Conservation (phyloP, 1,284 basidiomycete species). For the Bjerkandera adusta region DNA sequence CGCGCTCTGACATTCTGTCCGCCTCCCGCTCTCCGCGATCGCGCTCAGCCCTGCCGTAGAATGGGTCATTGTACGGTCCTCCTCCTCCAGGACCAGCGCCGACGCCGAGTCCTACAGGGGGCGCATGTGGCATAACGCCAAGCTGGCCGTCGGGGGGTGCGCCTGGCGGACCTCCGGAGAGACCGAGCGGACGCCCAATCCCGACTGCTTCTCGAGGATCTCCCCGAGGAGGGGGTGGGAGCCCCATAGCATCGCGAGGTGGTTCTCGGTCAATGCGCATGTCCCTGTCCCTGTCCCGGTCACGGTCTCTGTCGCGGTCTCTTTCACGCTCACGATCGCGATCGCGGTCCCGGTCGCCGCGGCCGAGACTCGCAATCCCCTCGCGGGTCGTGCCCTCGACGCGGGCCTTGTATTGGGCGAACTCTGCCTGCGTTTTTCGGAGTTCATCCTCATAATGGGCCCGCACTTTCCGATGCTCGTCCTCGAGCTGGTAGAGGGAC, state of each 20-base stretch:
- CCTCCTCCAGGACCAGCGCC: constrained; percentile 28
- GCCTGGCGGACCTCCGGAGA: constrained; percentile 13
- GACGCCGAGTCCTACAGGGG: constrained; percentile 27
- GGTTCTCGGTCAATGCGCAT: constrained; percentile 12
- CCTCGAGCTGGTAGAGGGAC: constrained; percentile 77
- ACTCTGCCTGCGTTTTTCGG: constrained; percentile 59
- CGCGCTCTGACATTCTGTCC: constrained; percentile 29
- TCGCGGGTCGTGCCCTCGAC: constrained; percentile 32
- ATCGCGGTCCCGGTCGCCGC: constrained; percentile 26
- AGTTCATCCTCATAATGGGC: constrained; percentile 78
- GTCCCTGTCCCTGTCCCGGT: constrained; percentile 32
- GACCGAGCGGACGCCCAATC: constrained; percentile 22
- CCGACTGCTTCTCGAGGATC: constrained; percentile 27
- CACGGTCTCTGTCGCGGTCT: constrained; percentile 30
- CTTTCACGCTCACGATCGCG: constrained; percentile 33
- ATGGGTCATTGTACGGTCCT: constrained; percentile 25
- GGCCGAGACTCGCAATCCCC: constrained; percentile 36
- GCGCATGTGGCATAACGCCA: constrained; percentile 25
- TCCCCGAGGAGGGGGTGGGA: constrained; percentile 14
- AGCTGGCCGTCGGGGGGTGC: constrained; percentile 23
- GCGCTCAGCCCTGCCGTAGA: constrained; percentile 20
- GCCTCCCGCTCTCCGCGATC: constrained; percentile 34
- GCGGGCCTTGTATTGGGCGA: constrained; percentile 40
- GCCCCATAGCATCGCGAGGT: constrained; percentile 7
- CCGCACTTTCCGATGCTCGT: constrained; percentile 68